Base-by-base conservation (phyloP, 2,329 filamentous ascomycete species). In the Clonostachys sp. region DNA sequence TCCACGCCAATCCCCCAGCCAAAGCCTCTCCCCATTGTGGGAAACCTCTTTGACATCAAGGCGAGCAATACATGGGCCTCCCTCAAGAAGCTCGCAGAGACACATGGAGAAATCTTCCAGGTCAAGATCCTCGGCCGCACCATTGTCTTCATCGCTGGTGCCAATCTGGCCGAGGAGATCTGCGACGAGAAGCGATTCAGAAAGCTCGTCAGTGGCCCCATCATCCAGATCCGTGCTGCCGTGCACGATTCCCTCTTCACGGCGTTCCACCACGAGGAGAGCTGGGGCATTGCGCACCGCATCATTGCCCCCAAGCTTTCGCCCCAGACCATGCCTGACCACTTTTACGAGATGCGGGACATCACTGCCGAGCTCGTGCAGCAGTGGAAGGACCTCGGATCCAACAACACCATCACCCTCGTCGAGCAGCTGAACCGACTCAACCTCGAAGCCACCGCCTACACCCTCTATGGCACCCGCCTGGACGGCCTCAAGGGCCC, bases 171-270 rank as follows among this genome's bases (percentile, higher is more conserved):
- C 20, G 64, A 69, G 20, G 76, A 77, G 54, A 58, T 78, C 3
- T 78, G 75, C 55, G 74, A 80, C 56, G 63, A 78, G 64, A 71
- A 66, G 55, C 70, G 75, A 1, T 80, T 79, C 58, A 72, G 74
- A 48, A 80, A 80, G 54, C 77, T 65, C 51, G 74, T 80, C 2
- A 73, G 73, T 33, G 75, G 74, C 0, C 75, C 76, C 5, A 65
- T 80, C 45, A 68, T 76, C 45, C 73, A 79, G 64, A 78, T 78
- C 48, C 68, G 74, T 18, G 64, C 67, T 30, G 62, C 71, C 6
- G 74, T 77, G 10, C 68, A 79, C 57, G 73, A 75, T 51, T 55
- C 73, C 5, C 67, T 79, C n/a, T 79, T 79, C 61, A 74, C 75
- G 4, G 75, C 75, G 6, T 77, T 63, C 55, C 66, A 77, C 13